These are phyloP conservation scores for Chrysoporthe deuterocubensis DNA, from an alignment of 2,329 filamentous ascomycete species.

Conservation along the genomic window DNA sequence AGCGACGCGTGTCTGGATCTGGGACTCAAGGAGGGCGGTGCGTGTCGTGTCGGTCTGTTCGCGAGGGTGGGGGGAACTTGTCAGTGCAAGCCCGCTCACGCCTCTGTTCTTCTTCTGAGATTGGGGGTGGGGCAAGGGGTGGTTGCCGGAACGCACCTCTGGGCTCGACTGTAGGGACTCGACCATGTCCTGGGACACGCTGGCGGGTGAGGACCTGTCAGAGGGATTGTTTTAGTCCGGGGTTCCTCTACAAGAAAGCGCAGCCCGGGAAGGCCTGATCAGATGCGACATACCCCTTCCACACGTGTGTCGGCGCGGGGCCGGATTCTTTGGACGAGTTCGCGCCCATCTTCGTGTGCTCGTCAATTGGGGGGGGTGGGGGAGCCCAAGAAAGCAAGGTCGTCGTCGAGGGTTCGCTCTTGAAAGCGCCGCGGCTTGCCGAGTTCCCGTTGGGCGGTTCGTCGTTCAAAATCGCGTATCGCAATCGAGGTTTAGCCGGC, in stretches of 20 bases:
- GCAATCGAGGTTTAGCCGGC: constrained; percentile 9
- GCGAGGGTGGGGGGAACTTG: background rate
- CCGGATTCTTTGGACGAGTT: constrained; percentile 58
- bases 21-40: constrained; percentile 79
- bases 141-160: constrained; percentile 62
- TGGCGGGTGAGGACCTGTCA: constrained; percentile 50
- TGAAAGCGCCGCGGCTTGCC: background rate
- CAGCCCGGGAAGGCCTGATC: background rate
- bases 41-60: constrained; percentile 85
- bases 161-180: constrained; percentile 82
- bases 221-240: constrained; percentile 13
- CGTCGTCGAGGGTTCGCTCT: background rate
- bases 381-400: background rate
- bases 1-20: constrained; percentile 85
- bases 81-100: background rate
- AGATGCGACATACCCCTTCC: constrained; percentile 57
- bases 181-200: constrained; percentile 78
- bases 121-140: background rate
- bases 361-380: constrained; percentile 28
- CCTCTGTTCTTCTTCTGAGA: background rate
- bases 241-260: background rate
- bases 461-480: constrained; percentile 9
- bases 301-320: constrained; percentile 48
- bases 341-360: constrained; percentile 55
- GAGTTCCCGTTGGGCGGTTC: constrained; percentile 14